Evolutionary conservation across 495 filamentous ascomycete genomes (phyloP), one percentile per base, ranked within the genome.

Genomic region (Amniculicola lignicola): DNA sequence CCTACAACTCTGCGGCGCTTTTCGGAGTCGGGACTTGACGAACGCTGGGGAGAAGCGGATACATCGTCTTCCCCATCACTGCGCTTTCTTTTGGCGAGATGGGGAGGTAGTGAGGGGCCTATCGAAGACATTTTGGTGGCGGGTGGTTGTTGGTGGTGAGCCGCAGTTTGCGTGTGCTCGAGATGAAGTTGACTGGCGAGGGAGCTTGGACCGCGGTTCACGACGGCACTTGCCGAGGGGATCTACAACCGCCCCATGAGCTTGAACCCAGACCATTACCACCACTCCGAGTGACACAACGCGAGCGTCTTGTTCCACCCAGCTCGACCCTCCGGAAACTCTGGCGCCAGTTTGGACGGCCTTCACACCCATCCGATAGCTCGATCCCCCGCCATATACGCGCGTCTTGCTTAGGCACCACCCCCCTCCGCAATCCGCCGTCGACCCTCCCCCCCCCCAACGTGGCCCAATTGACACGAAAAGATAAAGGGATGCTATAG

Each of bases 1-100:
- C 54, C 67, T 23, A 77, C 63, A 15, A 78, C 66, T 49, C 75
- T 71, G 61, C 72, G 72, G 57, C 72, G 70, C 63, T 79, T 76
- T 55, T 68, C 63, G 47, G 57, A 62, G 38, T 65, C 55, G 42
- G 67, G 54, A 33, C 60, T 66, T 36, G 67, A 54, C 33, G 55
- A 45, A 25, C 62, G 35, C 6, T 6, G 6, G 11, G 37, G 37
- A 9, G 9, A 19, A 6, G 37, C 6, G 11, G 6, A 12, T 6
- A 18, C 16, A 19, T 9, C 16, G 10, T 54, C 61, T 15, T 69
- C 68, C 36, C 69, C 69, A 21, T 48, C 59, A 33, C 67, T 38
- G 24, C 69, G 64, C 36, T 70, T 74, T 15, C 71, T 57, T 63
- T 74, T 74, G 3, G 62, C 60, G 2, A 75, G 60, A 54, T 74